These are phyloP conservation scores for Trichoderma sp. DNA, from an alignment of 2,329 filamentous ascomycete species.

Conservation along the genomic window DNA sequence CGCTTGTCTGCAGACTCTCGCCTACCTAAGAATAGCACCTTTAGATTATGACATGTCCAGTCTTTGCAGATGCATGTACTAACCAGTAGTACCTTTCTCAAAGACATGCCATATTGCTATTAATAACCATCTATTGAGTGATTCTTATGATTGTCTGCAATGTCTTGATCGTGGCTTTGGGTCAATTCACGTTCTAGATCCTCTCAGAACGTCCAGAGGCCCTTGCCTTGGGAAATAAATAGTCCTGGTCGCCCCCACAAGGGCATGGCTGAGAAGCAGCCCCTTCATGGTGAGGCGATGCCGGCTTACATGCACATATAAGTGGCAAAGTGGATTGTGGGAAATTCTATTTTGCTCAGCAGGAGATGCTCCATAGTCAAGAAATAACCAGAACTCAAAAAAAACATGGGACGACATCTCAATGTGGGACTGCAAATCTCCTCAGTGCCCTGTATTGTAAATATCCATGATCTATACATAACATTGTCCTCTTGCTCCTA, in stretches of 20 bases:
- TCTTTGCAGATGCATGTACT: neutral
- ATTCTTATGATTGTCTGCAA: neutral
- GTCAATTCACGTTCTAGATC: neutral
- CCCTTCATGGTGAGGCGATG: neutral
- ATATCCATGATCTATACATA: neutral
- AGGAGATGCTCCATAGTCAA: neutral
- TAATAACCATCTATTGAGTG: neutral
- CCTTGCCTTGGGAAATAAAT: constrained; percentile 1
- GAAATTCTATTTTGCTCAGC: neutral
- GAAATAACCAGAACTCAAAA: neutral
- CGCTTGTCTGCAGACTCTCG: constrained; percentile 6
- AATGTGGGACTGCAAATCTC: neutral
- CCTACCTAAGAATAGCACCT: neutral
- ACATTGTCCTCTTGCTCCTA: neutral
- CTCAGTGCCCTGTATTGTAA: neutral
- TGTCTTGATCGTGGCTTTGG: neutral
- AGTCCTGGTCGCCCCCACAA: constrained; percentile 2
- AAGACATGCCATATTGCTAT: neutral
- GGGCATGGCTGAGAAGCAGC: neutral
- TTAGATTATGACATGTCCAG: neutral
- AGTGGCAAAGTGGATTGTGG: neutral
- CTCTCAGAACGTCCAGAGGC: neutral
- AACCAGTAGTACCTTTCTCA: neutral
- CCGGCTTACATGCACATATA: neutral
- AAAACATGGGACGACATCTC: neutral